Evolutionary conservation across 2,329 filamentous ascomycete genomes (phyloP).

Genomic region (Albophoma yamanashiensis): DNA sequence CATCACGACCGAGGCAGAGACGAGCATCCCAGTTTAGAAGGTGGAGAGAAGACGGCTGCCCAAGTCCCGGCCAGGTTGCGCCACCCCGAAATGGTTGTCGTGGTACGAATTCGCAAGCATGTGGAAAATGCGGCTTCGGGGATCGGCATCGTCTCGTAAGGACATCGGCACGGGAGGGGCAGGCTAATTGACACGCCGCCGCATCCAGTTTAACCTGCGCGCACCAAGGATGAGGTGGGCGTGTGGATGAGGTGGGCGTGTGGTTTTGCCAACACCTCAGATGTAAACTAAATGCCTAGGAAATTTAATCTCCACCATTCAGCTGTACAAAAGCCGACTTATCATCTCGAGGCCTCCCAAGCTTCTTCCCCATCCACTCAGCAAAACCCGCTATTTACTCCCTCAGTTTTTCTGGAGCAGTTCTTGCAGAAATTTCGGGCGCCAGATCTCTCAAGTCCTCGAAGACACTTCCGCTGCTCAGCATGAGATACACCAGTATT

Average conservation of each 20-base stretch:
- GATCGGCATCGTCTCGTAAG: neutral
- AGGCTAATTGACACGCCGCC: neutral
- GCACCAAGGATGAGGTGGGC: neutral
- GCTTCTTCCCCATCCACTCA: neutral
- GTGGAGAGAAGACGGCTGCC: no score
- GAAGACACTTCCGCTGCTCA: conserved; percentile 5
- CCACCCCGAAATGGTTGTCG: neutral
- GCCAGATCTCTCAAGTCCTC: neutral
- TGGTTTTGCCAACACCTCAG: no score
- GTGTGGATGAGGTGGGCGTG: no score
- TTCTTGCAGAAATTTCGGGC: neutral
- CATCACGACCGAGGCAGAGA: no score
- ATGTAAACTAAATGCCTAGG: neutral
- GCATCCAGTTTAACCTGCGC: neutral
- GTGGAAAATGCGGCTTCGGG: neutral
- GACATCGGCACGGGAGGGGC: neutral
- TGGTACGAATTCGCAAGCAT: neutral
- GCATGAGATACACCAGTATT: conserved; percentile 8
- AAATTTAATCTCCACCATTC: neutral
- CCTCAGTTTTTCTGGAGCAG: neutral
- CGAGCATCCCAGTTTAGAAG: no score
- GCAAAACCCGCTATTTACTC: neutral
- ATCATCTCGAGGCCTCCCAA: neutral
- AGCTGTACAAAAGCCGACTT: neutral
- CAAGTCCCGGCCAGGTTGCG: no score